phyloP scores from a whole-genome alignment of 202 grass and related monocot species.

The Cymbopogon flexuosus region DNA sequence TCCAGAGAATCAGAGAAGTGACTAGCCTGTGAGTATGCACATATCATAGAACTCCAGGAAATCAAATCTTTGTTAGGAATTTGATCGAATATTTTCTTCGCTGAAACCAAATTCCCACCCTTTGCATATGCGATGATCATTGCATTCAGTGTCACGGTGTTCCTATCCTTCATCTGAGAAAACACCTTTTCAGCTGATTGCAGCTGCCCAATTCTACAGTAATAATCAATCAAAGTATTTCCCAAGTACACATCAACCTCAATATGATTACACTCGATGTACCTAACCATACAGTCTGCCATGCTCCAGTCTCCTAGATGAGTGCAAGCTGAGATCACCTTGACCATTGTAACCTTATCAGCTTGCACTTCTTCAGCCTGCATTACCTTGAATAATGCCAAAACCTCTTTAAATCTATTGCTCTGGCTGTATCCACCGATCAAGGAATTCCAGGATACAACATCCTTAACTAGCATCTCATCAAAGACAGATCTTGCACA shows the following conservation, averaged over 20 bases:
- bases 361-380: constrained; percentile 33
- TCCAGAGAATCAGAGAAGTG: constrained; percentile 42
- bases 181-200: constrained; percentile 43
- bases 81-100: constrained; percentile 44
- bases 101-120: constrained; percentile 36
- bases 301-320: constrained; percentile 43
- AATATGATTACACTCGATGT: constrained; percentile 35
- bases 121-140: constrained; percentile 52
- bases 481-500: constrained; percentile 39
- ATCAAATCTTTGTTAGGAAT: constrained; percentile 50
- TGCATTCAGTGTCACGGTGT: constrained; percentile 36
- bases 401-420: constrained; percentile 25
- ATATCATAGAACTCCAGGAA: constrained; percentile 57
- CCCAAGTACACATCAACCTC: constrained; percentile 56
- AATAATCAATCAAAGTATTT: constrained; percentile 50
- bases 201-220: constrained; percentile 25
- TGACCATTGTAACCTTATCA: constrained; percentile 50
- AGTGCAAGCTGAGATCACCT: constrained; percentile 51
- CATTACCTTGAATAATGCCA: constrained; percentile 37
- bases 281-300: constrained; percentile 38
- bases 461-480: constrained; percentile 48
- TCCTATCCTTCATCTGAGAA: constrained; percentile 43
- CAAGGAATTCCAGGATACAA: constrained; percentile 53
- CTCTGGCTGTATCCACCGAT: constrained; percentile 38
- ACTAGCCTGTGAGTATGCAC: constrained; percentile 40